These are phyloP conservation scores for Conoideocrella luteorostrata DNA, from an alignment of 2,329 filamentous ascomycete genomes.

Conservation along the genomic window DNA sequence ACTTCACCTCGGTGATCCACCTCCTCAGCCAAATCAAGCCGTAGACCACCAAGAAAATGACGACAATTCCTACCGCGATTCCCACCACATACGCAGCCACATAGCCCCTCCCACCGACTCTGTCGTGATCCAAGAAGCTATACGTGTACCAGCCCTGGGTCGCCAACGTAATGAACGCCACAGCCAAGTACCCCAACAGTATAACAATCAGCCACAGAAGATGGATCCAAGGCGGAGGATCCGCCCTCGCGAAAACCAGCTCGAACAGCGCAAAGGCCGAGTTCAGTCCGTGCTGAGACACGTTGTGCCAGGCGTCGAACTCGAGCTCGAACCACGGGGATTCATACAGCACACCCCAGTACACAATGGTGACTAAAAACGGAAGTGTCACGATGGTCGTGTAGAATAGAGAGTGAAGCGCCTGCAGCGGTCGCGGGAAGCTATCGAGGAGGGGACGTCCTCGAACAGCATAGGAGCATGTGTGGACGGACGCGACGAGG, in stretches of 20 bases:
- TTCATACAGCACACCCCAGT: conserved; percentile 57
- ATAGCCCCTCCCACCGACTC: conserved; percentile 35
- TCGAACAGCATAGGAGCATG: conserved; percentile 54
- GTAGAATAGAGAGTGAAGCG: conserved; percentile 59
- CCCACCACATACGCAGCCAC: conserved; percentile 61
- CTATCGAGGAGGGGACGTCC: conserved; percentile 50
- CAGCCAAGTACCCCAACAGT: conserved; percentile 62
- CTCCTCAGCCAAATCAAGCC: conserved; percentile 43
- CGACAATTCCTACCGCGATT: conserved; percentile 44
- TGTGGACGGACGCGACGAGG: conserved; percentile 61
- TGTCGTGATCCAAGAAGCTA: conserved; percentile 63
- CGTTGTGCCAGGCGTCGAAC: conserved; percentile 58
- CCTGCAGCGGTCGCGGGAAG: conserved; percentile 56
- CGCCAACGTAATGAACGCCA: conserved; percentile 68
- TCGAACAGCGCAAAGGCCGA: conserved; percentile 69
- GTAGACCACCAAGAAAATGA: conserved; percentile 49
- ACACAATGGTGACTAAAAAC: conserved; percentile 64
- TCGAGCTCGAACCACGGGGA: conserved; percentile 41
- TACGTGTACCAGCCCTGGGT: conserved; percentile 73
- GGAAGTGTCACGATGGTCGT: conserved; percentile 57
- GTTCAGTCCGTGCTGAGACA: conserved; percentile 72
- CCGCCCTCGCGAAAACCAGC: conserved; percentile 60
- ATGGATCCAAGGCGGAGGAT: conserved; percentile 54
- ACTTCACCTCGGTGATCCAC: conserved; percentile 42
- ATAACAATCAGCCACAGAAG: conserved; percentile 63